phyloP scores from a whole-genome alignment of 208 protist species.

The Leishmania tropica region DNA sequence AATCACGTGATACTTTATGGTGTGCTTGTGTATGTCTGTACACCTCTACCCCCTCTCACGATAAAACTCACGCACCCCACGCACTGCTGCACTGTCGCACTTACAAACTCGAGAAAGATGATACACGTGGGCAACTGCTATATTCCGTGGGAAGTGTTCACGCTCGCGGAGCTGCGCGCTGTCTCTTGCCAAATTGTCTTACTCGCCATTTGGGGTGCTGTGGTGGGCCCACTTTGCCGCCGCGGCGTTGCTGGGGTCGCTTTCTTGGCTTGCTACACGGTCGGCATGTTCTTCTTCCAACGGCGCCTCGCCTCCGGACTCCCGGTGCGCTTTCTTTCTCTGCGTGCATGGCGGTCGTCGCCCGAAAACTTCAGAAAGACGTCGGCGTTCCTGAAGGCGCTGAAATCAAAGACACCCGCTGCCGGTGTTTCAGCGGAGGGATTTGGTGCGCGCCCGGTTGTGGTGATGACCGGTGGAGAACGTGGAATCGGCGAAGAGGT shows the following conservation, averaged over 20 bases:
- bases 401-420: constrained; percentile 10
- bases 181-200: constrained; percentile 36
- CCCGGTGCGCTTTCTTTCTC: constrained; percentile 34
- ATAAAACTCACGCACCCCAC: neutral
- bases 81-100: neutral
- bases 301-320: constrained; percentile 52
- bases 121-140: constrained; percentile 31
- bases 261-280: constrained; percentile 20
- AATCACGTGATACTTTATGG: neutral
- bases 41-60: neutral
- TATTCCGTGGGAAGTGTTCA: constrained; percentile 37
- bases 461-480: constrained; percentile 51
- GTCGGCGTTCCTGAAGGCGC: constrained; percentile 29
- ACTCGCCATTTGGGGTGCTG: constrained; percentile 8
- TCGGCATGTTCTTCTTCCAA: constrained; percentile 45
- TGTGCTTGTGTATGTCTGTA: neutral
- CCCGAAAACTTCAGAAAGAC: constrained; percentile 44
- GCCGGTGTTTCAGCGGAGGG: neutral
- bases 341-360: constrained; percentile 36
- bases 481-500: constrained; percentile 50
- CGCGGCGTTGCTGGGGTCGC: constrained; percentile 5
- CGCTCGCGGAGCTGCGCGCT: constrained; percentile 40
- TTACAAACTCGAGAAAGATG: constrained; percentile 11
- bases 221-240: constrained; percentile 10
- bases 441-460: constrained; percentile 28